phyloP scores from a whole-genome alignment of 352 stramenopile genomes.

The Pythium dissotocum region DNA sequence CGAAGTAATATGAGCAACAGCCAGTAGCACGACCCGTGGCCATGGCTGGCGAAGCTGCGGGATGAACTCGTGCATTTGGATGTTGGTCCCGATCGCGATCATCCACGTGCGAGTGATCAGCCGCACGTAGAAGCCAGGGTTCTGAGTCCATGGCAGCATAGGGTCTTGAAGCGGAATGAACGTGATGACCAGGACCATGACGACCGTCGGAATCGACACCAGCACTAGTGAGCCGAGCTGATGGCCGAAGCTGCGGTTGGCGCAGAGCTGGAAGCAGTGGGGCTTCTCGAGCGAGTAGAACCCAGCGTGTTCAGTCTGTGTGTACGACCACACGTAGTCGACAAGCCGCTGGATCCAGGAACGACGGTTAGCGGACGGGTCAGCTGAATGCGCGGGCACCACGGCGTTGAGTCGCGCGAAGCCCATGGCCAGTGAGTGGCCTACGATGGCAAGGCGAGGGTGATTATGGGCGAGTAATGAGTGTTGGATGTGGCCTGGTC shows the following conservation, averaged over 20 bases:
- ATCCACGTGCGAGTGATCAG: constrained; percentile 26
- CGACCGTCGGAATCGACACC: not conserved
- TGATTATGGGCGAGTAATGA: too few relatives aligned
- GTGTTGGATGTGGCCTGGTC: too few relatives aligned
- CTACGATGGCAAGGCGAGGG: too few relatives aligned
- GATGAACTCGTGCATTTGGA: constrained; percentile 31
- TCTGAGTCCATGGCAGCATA: constrained; percentile 5
- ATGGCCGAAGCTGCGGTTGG: not conserved
- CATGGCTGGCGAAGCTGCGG: constrained; percentile 28
- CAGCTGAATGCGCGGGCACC: not conserved
- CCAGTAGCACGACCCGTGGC: not conserved
- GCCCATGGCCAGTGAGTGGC: not conserved
- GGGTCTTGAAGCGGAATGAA: constrained; percentile 11
- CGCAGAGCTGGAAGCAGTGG: not conserved
- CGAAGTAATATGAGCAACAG: constrained; percentile 17
- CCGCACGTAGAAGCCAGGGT: constrained; percentile 30
- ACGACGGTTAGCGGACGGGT: not conserved
- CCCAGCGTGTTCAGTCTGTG: constrained; percentile 9
- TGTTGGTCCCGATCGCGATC: constrained; percentile 18
- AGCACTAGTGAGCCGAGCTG: not conserved
- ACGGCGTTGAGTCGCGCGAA: not conserved
- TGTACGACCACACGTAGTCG: not conserved
- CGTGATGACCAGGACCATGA: not conserved
- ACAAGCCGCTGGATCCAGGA: not conserved
- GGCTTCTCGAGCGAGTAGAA: constrained; percentile 21